Percentiles rank a stretch among this genome's conserved stretches.
These are phyloP conservation scores for Lonicera japonica DNA, from an alignment of 129 eudicot genomes.

Conservation along the genomic window DNA sequence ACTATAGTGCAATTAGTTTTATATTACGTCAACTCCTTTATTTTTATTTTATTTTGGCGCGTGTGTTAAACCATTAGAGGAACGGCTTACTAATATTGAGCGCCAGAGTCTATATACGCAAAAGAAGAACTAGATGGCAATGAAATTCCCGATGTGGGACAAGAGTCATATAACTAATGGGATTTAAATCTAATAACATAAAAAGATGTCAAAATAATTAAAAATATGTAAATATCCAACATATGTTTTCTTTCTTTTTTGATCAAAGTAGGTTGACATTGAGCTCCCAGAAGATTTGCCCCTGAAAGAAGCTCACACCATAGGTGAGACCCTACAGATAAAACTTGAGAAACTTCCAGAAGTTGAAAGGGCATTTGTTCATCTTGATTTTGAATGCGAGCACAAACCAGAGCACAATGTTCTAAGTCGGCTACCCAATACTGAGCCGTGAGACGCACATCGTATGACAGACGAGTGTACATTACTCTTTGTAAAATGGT, in stretches of 20 bases:
- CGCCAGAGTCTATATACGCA: too few relatives aligned
- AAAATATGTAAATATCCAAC: not conserved
- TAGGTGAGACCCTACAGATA: conserved; percentile 71
- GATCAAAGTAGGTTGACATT: conserved; percentile 63
- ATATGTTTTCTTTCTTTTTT: not conserved
- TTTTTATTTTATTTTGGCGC: too few relatives aligned
- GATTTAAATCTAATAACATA: not conserved
- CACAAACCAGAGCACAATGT: conserved; percentile 92
- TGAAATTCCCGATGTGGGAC: not conserved
- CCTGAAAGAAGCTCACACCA: conserved; percentile 73
- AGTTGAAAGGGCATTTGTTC: conserved; percentile 92
- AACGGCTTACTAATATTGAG: not conserved
- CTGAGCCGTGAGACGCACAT: conserved; percentile 38
- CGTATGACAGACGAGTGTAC: not conserved
- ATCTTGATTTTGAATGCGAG: conserved; percentile 75
- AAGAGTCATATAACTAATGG: not conserved
- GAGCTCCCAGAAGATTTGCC: conserved; percentile 85
- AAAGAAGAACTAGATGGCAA: not conserved
- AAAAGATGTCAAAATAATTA: not conserved
- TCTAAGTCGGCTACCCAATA: conserved; percentile 66
- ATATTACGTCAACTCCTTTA: not conserved
- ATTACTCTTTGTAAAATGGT: too few relatives aligned
- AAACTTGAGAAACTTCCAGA: conserved; percentile 74
- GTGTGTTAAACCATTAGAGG: too few relatives aligned
- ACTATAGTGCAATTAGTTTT: too few relatives aligned